Conservation (phyloP, 192 early-diverging fungal genomes). For the Entomortierella lignicola region DNA sequence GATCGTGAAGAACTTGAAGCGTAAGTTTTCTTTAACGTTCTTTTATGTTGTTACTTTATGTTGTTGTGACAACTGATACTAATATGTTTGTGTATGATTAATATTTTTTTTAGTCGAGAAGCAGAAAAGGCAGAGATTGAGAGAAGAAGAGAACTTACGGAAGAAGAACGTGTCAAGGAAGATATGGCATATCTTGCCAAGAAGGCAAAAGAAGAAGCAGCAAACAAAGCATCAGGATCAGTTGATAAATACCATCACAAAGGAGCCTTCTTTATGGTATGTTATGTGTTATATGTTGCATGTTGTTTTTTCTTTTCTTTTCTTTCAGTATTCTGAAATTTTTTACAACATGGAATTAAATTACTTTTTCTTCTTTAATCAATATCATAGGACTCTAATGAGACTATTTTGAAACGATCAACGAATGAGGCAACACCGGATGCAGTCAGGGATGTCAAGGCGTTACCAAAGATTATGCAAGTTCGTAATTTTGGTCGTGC, state of each 20-base stretch:
- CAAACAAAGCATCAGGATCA: conserved; percentile 69
- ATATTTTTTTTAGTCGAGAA: conserved; percentile 61
- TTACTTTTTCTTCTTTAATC: neutral
- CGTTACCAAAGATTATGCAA: conserved; percentile 88
- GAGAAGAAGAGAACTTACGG: conserved; percentile 82
- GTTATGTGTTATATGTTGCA: too few relatives aligned
- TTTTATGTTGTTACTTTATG: neutral
- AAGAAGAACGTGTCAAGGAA: conserved; percentile 81
- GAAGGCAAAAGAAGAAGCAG: conserved; percentile 64
- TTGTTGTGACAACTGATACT: neutral
- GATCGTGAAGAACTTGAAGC: conserved; percentile 81
- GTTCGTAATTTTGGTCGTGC: conserved; percentile 90
- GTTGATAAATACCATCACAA: conserved; percentile 89
- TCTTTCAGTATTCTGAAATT: neutral
- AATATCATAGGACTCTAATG: conserved; percentile 58
- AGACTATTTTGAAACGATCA: conserved; percentile 71
- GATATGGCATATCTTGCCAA: conserved; percentile 67
- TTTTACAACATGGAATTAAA: too few relatives aligned
- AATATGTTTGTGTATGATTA: neutral
- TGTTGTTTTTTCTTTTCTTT: conserved; percentile 1
- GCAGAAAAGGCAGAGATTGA: conserved; percentile 84
- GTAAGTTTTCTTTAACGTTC: conserved; percentile 57
- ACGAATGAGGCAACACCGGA: conserved; percentile 79
- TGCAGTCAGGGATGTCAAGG: conserved; percentile 62
- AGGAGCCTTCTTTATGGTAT: conserved; percentile 86